These are phyloP conservation scores for Pseudotsuga menziesii DNA, from an alignment of 75 land plant genomes.

Conservation along the genomic window DNA sequence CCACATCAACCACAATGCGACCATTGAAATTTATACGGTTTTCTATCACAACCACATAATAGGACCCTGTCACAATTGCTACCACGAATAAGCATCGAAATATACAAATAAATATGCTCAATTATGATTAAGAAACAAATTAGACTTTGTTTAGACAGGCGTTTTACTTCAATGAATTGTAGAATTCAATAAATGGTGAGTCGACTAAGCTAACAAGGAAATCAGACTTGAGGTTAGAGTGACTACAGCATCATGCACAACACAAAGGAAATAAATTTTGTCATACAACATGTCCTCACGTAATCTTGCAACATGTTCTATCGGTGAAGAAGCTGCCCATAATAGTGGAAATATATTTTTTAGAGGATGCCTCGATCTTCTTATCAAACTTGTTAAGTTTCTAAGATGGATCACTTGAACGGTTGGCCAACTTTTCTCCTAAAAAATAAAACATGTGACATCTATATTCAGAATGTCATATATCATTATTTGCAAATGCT, in stretches of 20 bases:
- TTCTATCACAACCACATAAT: slow-evolving; percentile 89
- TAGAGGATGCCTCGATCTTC: slow-evolving; percentile 89
- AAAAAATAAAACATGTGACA: background rate
- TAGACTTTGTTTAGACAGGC: background rate
- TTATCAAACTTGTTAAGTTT: slow-evolving; percentile 70
- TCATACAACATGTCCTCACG: slow-evolving; percentile 84
- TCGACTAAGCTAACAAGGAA: background rate
- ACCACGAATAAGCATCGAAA: slow-evolving; percentile 6
- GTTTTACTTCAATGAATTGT: no score
- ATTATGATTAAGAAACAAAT: slow-evolving; percentile 1
- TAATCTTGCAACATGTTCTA: slow-evolving; percentile 99
- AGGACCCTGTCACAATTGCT: slow-evolving; percentile 61
- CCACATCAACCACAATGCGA: slow-evolving; percentile 96
- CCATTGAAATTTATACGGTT: slow-evolving; percentile 76
- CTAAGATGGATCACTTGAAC: slow-evolving; percentile 20
- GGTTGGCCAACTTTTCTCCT: slow-evolving; percentile 46
- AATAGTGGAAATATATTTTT: slow-evolving; percentile 97
- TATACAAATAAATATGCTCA: background rate
- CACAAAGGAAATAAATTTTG: background rate
- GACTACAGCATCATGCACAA: background rate
- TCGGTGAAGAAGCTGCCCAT: slow-evolving; percentile 94
- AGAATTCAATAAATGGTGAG: no score
- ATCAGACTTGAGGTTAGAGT: background rate
- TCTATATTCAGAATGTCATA: background rate
- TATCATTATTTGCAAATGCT: background rate